These are phyloP conservation scores for Conticribra weissflogii DNA, from an alignment of 108 stramenopile genomes.

Conservation along the genomic window DNA sequence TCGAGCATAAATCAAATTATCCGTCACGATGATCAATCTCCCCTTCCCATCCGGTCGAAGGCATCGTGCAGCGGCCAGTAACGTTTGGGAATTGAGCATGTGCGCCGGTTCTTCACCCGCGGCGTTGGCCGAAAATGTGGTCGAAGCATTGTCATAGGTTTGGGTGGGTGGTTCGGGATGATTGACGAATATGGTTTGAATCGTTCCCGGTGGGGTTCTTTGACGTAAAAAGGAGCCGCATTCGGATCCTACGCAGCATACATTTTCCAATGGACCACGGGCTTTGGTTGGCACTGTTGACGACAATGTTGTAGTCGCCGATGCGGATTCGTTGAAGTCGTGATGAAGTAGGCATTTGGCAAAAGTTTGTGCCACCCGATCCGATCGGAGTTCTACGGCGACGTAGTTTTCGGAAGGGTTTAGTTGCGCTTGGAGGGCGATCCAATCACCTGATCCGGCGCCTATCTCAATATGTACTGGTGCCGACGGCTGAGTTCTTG, in stretches of 20 bases:
- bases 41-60: constrained; percentile 47
- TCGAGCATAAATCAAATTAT: constrained; percentile 77
- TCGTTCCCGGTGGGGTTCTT: constrained; percentile 45
- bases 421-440: constrained; percentile 60
- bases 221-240: constrained; percentile 66
- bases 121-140: constrained; percentile 42
- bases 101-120: constrained; percentile 80
- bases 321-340: neutral
- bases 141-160: constrained; percentile 53
- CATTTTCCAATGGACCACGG: constrained; percentile 47
- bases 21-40: constrained; percentile 76
- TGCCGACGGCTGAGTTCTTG: constrained; percentile 13
- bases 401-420: constrained; percentile 69
- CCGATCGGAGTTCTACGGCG: constrained; percentile 80
- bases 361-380: constrained; percentile 80
- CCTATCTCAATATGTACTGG: constrained; percentile 81
- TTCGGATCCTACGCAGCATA: constrained; percentile 82
- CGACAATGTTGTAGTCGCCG: neutral
- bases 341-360: constrained; percentile 46
- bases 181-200: constrained; percentile 75
- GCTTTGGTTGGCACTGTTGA: constrained; percentile 13
- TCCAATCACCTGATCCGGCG: constrained; percentile 85
- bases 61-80: constrained; percentile 55
- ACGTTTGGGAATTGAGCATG: constrained; percentile 66
- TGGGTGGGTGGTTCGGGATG: constrained; percentile 91